Percentiles rank a stretch among this genome's conserved stretches.
Conservation (phyloP, 768 basidiomycete genomes). For the Trametes punicea region DNA sequence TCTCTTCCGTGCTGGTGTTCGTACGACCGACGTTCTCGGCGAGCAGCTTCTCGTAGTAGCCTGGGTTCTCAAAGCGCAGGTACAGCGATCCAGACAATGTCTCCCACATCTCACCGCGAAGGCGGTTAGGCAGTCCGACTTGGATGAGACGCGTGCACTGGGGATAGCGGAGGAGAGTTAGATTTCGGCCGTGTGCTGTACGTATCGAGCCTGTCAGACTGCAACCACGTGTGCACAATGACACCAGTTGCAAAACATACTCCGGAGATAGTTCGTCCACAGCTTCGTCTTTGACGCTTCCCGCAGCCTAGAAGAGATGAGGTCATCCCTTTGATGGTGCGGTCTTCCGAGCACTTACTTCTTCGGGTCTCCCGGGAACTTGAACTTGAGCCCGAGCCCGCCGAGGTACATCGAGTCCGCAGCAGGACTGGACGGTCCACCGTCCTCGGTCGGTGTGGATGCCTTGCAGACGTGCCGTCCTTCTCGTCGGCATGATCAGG, state of each 20-base stretch:
- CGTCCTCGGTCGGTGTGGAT: constrained; percentile 46
- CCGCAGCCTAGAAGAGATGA: constrained; percentile 51
- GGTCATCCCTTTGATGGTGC: background rate
- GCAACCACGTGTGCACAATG: too few species aligned
- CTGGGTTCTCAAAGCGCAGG: constrained; percentile 84
- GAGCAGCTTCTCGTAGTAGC: constrained; percentile 73
- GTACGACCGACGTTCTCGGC: constrained; percentile 74
- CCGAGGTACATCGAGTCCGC: constrained; percentile 64
- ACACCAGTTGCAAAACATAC: constrained; percentile 42
- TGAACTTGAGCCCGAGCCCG: constrained; percentile 78
- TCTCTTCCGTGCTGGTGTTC: constrained; percentile 92
- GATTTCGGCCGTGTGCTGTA: constrained; percentile 85
- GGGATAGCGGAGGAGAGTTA: constrained; percentile 94
- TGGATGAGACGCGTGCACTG: constrained; percentile 96
- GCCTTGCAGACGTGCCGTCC: constrained; percentile 54
- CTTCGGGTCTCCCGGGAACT: constrained; percentile 90
- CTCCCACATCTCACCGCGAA: constrained; percentile 99
- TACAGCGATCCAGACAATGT: constrained; percentile 91
- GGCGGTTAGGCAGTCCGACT: constrained; percentile 90
- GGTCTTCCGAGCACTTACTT: constrained; percentile 50
- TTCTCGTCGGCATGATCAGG: constrained; percentile 61
- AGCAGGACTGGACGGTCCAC: constrained; percentile 30
- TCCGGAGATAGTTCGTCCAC: constrained; percentile 84
- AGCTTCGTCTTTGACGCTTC: constrained; percentile 95
- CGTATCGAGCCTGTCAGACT: too few species aligned